A percentile compares a stretch with the other conserved stretches of the same genome.
Evolutionary conservation across 2,329 filamentous ascomycete species (phyloP).

Genomic region (Alternaria gansuensis): DNA sequence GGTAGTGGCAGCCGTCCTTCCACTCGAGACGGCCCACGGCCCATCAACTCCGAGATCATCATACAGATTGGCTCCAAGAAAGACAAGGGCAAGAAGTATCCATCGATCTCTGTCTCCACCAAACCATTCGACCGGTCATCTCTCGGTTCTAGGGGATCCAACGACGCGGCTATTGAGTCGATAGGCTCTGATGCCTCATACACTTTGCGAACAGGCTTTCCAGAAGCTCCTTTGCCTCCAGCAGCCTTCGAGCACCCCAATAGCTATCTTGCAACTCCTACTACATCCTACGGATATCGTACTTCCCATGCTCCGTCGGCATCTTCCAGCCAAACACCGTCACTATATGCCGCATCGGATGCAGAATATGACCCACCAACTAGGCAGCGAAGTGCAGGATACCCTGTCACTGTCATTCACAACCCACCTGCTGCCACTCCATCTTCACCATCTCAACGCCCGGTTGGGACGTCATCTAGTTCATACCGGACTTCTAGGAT

Average conservation of each 20-base stretch:
- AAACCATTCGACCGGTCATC: slow-evolving; percentile 42
- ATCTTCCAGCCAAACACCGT: slow-evolving; percentile 43
- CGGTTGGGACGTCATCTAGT: slow-evolving; percentile 22
- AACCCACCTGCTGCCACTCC: slow-evolving; percentile 31
- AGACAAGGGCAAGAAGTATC: slow-evolving; percentile 38
- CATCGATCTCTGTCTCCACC: slow-evolving; percentile 27
- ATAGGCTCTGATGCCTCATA: slow-evolving; percentile 45
- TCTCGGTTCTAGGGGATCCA: slow-evolving; percentile 34
- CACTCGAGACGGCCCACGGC: slow-evolving; percentile 34
- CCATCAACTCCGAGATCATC: slow-evolving; percentile 40
- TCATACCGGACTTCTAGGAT: slow-evolving; percentile 35
- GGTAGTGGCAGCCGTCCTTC: slow-evolving; percentile 37
- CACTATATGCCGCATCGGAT: slow-evolving; percentile 44
- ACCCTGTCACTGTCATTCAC: slow-evolving; percentile 42
- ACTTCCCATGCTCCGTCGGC: slow-evolving; percentile 42
- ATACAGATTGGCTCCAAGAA: slow-evolving; percentile 43
- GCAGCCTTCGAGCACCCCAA: slow-evolving; percentile 27
- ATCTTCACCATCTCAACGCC: slow-evolving; percentile 32
- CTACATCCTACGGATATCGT: slow-evolving; percentile 34
- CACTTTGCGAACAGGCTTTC: slow-evolving; percentile 44
- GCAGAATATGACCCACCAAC: slow-evolving; percentile 42
- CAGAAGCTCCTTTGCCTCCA: slow-evolving; percentile 40
- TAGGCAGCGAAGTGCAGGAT: slow-evolving; percentile 30
- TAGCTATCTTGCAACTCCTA: slow-evolving; percentile 34
- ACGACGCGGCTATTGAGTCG: slow-evolving; percentile 41